Conservation (phyloP, 2,329 filamentous ascomycete genomes). For the Hypoxylon sp. region DNA sequence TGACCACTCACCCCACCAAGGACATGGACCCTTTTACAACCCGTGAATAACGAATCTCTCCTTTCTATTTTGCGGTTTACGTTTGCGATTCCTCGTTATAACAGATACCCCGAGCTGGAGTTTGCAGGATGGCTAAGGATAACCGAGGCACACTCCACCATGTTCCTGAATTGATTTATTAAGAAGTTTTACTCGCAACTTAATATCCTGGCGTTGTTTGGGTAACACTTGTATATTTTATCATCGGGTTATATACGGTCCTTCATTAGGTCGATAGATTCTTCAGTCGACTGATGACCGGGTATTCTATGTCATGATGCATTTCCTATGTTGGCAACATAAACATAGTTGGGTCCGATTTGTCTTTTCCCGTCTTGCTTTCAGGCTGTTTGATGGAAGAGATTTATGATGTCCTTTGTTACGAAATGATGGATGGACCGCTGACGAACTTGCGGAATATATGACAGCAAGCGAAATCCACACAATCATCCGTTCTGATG, state of each 20-base stretch:
- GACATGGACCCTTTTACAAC: constrained; percentile 57
- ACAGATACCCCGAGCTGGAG: constrained; percentile 46
- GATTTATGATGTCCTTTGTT: constrained; percentile 16
- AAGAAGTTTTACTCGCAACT: constrained; percentile 17
- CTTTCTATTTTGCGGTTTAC: constrained; percentile 40
- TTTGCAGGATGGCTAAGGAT: constrained; percentile 34
- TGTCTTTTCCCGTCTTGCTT: constrained; percentile 12
- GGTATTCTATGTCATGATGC: constrained; percentile 15
- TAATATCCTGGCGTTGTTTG: constrained; percentile 41
- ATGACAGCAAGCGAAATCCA: constrained; percentile 30
- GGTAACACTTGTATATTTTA: constrained; percentile 27
- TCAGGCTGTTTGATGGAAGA: constrained; percentile 31
- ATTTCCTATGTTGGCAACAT: constrained; percentile 21
- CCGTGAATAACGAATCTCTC: constrained; percentile 35
- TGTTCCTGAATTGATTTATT: constrained; percentile 26
- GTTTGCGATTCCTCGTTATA: constrained; percentile 37
- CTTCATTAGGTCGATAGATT: not conserved
- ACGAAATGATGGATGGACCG: constrained; percentile 27
- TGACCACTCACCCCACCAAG: constrained; percentile 59
- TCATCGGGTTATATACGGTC: constrained; percentile 19
- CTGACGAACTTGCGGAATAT: constrained; percentile 32
- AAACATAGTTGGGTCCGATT: not conserved
- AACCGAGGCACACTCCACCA: constrained; percentile 15
- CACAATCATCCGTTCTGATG: constrained; percentile 32
- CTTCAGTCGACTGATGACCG: not conserved